Evolutionary conservation across 2,329 filamentous ascomycete genomes (phyloP).

Genomic region (Aspergillus japonicus): DNA sequence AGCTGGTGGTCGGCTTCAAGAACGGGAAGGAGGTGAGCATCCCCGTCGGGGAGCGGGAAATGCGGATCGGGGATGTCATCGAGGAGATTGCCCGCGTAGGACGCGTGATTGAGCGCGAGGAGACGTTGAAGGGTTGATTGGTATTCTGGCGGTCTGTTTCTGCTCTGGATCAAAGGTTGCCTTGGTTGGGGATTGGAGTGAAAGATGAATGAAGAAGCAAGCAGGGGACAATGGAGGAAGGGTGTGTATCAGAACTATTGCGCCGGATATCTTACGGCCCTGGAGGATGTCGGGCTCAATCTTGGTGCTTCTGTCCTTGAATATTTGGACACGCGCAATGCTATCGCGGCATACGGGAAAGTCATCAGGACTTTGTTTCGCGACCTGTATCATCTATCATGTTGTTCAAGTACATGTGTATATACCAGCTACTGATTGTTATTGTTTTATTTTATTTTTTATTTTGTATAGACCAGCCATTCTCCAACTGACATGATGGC

Average conservation of each 20-base stretch:
- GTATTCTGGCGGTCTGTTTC: neutral
- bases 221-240: too few relatives aligned
- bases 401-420: conserved; percentile 7
- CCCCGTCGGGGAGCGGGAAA: conserved; percentile 71
- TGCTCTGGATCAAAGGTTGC: neutral
- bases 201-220: too few relatives aligned
- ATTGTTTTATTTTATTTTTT: neutral
- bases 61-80: conserved; percentile 81
- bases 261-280: too few relatives aligned
- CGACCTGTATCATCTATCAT: conserved; percentile 4
- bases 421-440: conserved; percentile 7
- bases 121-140: conserved; percentile 63
- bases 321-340: neutral
- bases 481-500: neutral
- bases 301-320: neutral
- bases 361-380: neutral
- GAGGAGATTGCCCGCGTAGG: conserved; percentile 91
- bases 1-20: conserved; percentile 82
- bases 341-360: neutral
- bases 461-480: too few relatives aligned
- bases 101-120: conserved; percentile 73
- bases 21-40: conserved; percentile 89
- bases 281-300: too few relatives aligned
- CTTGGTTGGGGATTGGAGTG: neutral
- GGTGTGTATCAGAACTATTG: too few relatives aligned